Evolutionary conservation across 2,329 filamentous ascomycete species (phyloP).

Genomic region (Tolypocladium amazonense): DNA sequence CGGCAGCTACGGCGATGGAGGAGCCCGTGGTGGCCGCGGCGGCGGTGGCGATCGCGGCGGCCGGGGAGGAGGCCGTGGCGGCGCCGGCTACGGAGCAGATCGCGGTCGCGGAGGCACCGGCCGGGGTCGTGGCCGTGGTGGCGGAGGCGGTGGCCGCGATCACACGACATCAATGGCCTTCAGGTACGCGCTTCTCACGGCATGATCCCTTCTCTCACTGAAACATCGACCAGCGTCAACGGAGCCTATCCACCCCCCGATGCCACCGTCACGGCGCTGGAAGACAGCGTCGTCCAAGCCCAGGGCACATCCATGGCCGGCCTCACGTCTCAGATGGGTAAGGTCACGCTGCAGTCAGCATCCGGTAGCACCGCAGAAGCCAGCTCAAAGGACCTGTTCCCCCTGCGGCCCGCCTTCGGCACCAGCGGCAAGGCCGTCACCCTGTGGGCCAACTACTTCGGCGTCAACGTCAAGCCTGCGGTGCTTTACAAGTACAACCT

Average conservation of each 20-base stretch:
- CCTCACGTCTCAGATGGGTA: constrained; percentile 25
- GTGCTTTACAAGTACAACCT: constrained; percentile 36
- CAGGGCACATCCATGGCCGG: constrained; percentile 15
- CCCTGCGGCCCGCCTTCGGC: constrained; percentile 39
- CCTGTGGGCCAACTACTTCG: constrained; percentile 47
- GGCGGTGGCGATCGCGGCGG: constrained; percentile 5
- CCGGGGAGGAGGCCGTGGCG: background rate
- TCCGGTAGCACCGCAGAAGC: background rate
- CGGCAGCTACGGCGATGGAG: constrained; percentile 7
- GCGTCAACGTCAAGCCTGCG: constrained; percentile 25
- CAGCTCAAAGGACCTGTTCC: constrained; percentile 23
- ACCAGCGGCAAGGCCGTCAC: constrained; percentile 27
- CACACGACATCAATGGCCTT: background rate
- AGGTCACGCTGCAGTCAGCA: constrained; percentile 17
- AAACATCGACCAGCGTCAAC: constrained; percentile 10
- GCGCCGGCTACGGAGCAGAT: constrained; percentile 12
- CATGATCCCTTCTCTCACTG: background rate
- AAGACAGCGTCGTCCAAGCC: constrained; percentile 25
- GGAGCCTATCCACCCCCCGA: constrained; percentile 12
- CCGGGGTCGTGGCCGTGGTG: constrained; percentile 12
- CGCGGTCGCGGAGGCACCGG: constrained; percentile 10
- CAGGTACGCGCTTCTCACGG: background rate
- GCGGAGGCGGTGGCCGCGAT: constrained; percentile 8
- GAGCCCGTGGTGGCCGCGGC: constrained; percentile 10
- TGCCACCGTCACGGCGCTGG: constrained; percentile 21